A percentile compares a stretch with the other conserved stretches of the same genome.
Evolutionary conservation across 306 rosid genomes (phyloP).

Genomic region (cucumber (Cucumis sativus)): Cucumber_9930_V3 NC_026658.2:2266001-2266500

Average conservation of each 20-base stretch:
- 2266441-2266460: not conserved
- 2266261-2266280: not conserved
- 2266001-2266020: too few relatives aligned
- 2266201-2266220: not conserved
- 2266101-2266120: too few relatives aligned
- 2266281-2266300: not conserved
- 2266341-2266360: not conserved
- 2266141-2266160: too few relatives aligned
- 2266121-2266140: too few relatives aligned
- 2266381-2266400: not conserved
- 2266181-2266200: not conserved
- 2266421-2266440: not conserved
- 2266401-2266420: not conserved
- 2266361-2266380: not conserved
- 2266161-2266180: too few relatives aligned
- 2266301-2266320: not conserved
- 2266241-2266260: not conserved
- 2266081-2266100: too few relatives aligned
- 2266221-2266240: not conserved
- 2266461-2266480: not conserved
- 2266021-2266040: too few relatives aligned
- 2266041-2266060: too few relatives aligned
- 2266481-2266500: not conserved
- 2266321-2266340: not conserved
- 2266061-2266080: too few relatives aligned